These are phyloP conservation scores for Boletus eberwhitei DNA, from an alignment of 768 basidiomycete genomes.

Conservation along the genomic window DNA sequence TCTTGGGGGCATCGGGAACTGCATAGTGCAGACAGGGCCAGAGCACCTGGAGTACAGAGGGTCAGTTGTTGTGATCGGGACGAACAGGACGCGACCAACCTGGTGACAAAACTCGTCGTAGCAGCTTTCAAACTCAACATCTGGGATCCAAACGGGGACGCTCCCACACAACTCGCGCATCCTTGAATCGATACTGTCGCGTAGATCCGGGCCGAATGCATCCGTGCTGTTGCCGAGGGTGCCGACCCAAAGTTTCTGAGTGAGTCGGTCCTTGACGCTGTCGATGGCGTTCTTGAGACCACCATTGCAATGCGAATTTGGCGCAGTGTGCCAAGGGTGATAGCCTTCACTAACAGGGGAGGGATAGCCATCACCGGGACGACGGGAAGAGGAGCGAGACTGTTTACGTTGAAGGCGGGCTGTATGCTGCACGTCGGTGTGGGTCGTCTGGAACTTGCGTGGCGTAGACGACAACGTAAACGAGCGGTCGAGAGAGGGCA, in stretches of 20 bases:
- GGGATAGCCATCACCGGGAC: conserved; percentile 32
- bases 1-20: conserved; percentile 84
- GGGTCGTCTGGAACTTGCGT: conserved; percentile 51
- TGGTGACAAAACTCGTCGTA: conserved; percentile 90
- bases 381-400: conserved; percentile 52
- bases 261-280: conserved; percentile 54
- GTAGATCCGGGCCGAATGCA: conserved; percentile 51
- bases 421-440: conserved; percentile 37
- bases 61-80: conserved; percentile 19
- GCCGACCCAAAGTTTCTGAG: conserved; percentile 61
- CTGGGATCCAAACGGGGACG: conserved; percentile 76
- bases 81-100: conserved; percentile 33
- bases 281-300: conserved; percentile 81
- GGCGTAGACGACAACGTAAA: conserved; percentile 25
- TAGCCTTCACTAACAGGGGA: conserved; percentile 27
- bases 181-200: conserved; percentile 52
- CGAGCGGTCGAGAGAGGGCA: conserved; percentile 23
- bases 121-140: conserved; percentile 71
- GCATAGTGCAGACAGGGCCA: conserved; percentile 89
- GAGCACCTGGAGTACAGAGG: conserved; percentile 44
- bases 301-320: conserved; percentile 78
- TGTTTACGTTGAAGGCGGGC: conserved; percentile 48
- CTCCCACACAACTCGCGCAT: conserved; percentile 40
- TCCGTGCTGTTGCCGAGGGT: conserved; percentile 75
- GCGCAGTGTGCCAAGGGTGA: conserved; percentile 44